phyloP scores from a whole-genome alignment of 1,284 basidiomycete species.

The Golubevia pallescens region DNA sequence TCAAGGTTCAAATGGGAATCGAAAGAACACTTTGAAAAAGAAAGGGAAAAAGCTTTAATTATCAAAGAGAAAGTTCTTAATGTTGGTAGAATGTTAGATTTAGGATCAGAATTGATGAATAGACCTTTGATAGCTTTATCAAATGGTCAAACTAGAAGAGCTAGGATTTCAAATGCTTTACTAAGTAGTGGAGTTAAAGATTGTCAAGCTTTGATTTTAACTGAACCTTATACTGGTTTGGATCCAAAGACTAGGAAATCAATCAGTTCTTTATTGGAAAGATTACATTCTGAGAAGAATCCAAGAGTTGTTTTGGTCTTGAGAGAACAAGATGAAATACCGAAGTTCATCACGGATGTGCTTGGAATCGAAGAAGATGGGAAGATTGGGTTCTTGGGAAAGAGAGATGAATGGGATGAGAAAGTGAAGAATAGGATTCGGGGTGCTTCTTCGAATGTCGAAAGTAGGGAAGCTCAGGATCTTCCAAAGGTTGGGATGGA shows the following conservation, averaged over 20 bases:
- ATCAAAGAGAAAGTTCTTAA: conserved; percentile 23
- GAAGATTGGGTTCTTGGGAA: conserved; percentile 67
- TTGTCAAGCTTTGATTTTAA: conserved; percentile 69
- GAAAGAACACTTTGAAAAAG: background rate
- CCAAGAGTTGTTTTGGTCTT: conserved; percentile 78
- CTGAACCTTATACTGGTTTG: conserved; percentile 43
- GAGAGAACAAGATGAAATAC: conserved; percentile 79
- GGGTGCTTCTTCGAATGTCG: too few species aligned
- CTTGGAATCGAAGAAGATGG: conserved; percentile 70
- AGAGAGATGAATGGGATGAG: conserved; percentile 60
- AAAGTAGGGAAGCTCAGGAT: too few species aligned
- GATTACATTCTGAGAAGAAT: conserved; percentile 68
- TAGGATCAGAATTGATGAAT: conserved; percentile 36
- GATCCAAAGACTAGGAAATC: conserved; percentile 22
- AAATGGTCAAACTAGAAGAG: conserved; percentile 89
- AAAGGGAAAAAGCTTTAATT: conserved; percentile 10
- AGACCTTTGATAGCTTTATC: conserved; percentile 78
- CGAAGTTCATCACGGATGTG: conserved; percentile 81
- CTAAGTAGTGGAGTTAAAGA: background rate
- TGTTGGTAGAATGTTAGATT: conserved; percentile 33
- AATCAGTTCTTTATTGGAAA: conserved; percentile 66
- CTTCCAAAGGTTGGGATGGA: conserved; percentile 9
- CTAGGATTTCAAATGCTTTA: conserved; percentile 80
- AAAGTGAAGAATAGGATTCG: conserved; percentile 48
- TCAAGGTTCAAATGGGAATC: background rate